These are phyloP conservation scores for Leucaena leucocephala DNA, from an alignment of 306 rosid species.

Conservation along the genomic window DNA sequence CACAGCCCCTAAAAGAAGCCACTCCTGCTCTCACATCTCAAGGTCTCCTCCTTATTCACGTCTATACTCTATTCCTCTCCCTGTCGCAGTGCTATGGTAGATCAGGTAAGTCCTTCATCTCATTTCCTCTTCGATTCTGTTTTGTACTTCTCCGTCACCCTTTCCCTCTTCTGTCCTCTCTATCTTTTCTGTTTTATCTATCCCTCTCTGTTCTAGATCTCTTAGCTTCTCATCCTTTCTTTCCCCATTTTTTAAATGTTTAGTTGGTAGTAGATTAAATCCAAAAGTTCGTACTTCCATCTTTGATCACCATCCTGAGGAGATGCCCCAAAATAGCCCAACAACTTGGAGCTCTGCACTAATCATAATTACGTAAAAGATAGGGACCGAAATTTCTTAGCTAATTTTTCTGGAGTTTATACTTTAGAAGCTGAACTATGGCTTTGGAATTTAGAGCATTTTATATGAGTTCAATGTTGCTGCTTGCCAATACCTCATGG, in stretches of 20 bases:
- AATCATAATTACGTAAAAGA: not conserved
- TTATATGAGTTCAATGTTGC: not conserved
- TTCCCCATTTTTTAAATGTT: not conserved
- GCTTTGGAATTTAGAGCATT: not conserved
- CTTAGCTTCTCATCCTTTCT: not conserved
- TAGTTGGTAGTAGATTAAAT: not conserved
- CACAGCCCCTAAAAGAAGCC: constrained; percentile 4
- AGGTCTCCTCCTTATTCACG: not conserved
- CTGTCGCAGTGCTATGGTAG: not conserved
- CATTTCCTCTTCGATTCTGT: not conserved
- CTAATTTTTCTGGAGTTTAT: not conserved
- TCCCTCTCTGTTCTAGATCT: not conserved
- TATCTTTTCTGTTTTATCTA: not conserved
- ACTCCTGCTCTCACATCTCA: not conserved
- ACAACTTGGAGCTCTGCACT: not conserved
- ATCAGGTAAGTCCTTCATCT: not conserved
- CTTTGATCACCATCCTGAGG: not conserved
- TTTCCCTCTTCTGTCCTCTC: not conserved
- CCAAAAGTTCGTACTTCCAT: not conserved
- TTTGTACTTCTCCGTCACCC: not conserved
- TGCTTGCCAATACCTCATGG: not conserved
- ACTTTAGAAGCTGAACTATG: not conserved
- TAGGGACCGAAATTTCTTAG: not conserved
- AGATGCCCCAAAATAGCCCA: not conserved
- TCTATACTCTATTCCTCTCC: not conserved